These are phyloP conservation scores for Aureobasidium subglaciale DNA, from an alignment of 2,329 filamentous ascomycete genomes.

Conservation along the genomic window DNA sequence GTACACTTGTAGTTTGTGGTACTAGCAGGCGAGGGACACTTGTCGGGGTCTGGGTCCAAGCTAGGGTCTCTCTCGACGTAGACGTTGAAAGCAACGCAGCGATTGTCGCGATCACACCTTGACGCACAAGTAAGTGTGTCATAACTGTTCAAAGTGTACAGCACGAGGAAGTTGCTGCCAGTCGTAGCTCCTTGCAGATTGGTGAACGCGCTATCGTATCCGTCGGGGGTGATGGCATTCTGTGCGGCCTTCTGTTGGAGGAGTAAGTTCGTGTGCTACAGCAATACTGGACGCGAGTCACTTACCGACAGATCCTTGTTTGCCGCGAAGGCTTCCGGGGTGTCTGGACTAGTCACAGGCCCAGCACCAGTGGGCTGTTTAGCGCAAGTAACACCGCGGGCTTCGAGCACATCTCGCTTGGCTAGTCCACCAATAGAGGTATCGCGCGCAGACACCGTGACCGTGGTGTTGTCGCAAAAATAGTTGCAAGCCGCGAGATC, in stretches of 20 bases:
- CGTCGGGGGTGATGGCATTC: conserved; percentile 21
- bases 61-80: conserved; percentile 17
- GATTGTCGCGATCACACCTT: conserved; percentile 4
- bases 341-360: conserved; percentile 27
- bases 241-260: not conserved
- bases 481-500: too few relatives aligned
- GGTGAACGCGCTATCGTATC: conserved; percentile 23
- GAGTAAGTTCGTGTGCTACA: conserved; percentile 9
- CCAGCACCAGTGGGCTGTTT: conserved; percentile 15
- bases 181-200: conserved; percentile 17
- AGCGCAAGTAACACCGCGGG: too few relatives aligned
- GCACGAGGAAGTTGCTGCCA: conserved; percentile 24
- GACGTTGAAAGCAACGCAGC: conserved; percentile 16
- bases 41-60: conserved; percentile 12
- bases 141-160: conserved; percentile 7
- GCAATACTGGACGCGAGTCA: not conserved
- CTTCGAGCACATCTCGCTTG: too few relatives aligned
- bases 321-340: conserved; percentile 25
- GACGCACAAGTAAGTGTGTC: conserved; percentile 6
- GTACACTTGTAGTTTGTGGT: conserved; percentile 19
- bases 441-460: too few relatives aligned
- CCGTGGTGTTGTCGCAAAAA: too few relatives aligned
- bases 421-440: too few relatives aligned
- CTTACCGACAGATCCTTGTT: not conserved
- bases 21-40: conserved; percentile 20